These are phyloP conservation scores for Solanum paucissectum DNA, from an alignment of 257 asterid genomes.

Conservation along the genomic window DNA sequence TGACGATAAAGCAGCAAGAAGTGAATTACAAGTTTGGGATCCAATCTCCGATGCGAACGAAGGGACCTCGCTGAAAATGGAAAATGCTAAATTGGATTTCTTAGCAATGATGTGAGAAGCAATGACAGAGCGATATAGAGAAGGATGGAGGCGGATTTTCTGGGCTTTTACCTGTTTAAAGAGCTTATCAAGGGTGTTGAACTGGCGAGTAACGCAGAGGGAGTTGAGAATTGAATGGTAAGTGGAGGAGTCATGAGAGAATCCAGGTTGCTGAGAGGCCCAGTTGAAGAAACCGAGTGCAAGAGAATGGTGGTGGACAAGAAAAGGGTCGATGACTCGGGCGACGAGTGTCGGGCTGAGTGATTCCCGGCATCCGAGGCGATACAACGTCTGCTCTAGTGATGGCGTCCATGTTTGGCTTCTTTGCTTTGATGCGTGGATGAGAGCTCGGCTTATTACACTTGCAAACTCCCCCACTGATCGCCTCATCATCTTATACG, in stretches of 20 bases:
- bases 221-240: slow-evolving; percentile 64
- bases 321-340: slow-evolving; percentile 73
- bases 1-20: slow-evolving; percentile 57
- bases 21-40: slow-evolving; percentile 56
- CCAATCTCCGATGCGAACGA: slow-evolving; percentile 29
- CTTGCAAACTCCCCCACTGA: slow-evolving; percentile 41
- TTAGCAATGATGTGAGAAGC: slow-evolving; percentile 38
- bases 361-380: slow-evolving; percentile 54
- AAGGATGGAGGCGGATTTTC: slow-evolving; percentile 33
- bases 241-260: slow-evolving; percentile 53
- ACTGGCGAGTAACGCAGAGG: slow-evolving; percentile 62
- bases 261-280: slow-evolving; percentile 93
- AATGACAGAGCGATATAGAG: slow-evolving; percentile 34
- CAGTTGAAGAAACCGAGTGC: slow-evolving; percentile 92
- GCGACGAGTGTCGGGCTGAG: slow-evolving; percentile 59
- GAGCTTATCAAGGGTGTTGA: slow-evolving; percentile 42
- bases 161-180: slow-evolving; percentile 44
- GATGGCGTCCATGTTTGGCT: slow-evolving; percentile 54
- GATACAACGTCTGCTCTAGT: slow-evolving; percentile 69
- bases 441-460: slow-evolving; percentile 50
- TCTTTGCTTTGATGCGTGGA: slow-evolving; percentile 30
- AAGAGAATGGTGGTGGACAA: slow-evolving; percentile 62
- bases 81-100: slow-evolving; percentile 46
- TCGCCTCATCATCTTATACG: slow-evolving; percentile 23
- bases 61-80: slow-evolving; percentile 32